These are phyloP conservation scores for Colletotrichum scovillei DNA, from an alignment of 2,329 filamentous ascomycete species.

Conservation along the genomic window DNA sequence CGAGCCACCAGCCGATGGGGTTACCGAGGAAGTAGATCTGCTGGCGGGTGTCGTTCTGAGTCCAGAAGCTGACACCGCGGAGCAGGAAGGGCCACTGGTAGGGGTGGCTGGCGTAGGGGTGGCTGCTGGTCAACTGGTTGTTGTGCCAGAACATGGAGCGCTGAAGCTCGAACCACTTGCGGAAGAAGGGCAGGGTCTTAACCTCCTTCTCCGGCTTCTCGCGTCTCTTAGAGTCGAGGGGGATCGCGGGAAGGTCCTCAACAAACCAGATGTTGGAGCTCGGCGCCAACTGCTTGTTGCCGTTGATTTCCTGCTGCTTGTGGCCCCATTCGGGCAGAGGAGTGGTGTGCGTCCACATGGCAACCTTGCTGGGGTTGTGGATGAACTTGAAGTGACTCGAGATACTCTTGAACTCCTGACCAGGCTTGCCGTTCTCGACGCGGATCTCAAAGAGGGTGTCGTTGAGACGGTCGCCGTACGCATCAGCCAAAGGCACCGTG, in stretches of 20 bases:
- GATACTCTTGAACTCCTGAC: constrained; percentile 89
- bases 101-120: constrained; percentile 94
- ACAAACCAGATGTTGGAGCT: constrained; percentile 95
- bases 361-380: constrained; percentile 93
- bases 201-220: constrained; percentile 81
- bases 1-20: constrained; percentile 96
- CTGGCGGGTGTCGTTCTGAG: constrained; percentile 90
- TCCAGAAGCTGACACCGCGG: constrained; percentile 99
- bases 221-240: constrained; percentile 77
- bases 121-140: constrained; percentile 95
- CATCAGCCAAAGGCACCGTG: constrained; percentile 78
- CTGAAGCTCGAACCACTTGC: constrained; percentile 96
- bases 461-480: constrained; percentile 78
- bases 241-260: constrained; percentile 87
- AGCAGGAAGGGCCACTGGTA: constrained; percentile 99
- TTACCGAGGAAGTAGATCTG: constrained; percentile 99
- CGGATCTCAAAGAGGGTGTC: constrained; percentile 95
- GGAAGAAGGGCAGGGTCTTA: constrained; percentile 87
- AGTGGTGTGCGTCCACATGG: constrained; percentile 98
- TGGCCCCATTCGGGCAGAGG: constrained; percentile 97
- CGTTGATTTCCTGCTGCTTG: constrained; percentile 99
- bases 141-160: constrained; percentile 99
- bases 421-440: constrained; percentile 85
- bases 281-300: constrained; percentile 93
- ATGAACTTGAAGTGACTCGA: constrained; percentile 96